Percentiles rank a stretch among this genome's conserved stretches.
Evolutionary conservation across 2,329 filamentous ascomycete genomes (phyloP).

Genomic region (Epichloe aotearoae): DNA sequence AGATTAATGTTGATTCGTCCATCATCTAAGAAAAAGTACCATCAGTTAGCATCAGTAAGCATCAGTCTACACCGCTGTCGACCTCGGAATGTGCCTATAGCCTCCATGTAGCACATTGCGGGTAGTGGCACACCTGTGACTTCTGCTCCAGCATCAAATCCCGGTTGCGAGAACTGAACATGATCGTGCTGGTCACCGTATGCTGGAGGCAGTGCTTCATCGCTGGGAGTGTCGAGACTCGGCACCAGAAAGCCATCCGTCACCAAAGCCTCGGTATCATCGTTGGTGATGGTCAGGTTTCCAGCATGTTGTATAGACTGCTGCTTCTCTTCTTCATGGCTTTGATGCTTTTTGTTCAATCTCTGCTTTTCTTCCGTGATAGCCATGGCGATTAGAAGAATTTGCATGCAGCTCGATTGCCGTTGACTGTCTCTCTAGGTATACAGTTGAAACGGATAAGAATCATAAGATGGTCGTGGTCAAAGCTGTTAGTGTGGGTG

Average conservation of each 20-base stretch:
- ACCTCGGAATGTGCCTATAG: not conserved
- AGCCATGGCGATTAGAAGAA: conserved; percentile 11
- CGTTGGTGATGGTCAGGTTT: not conserved
- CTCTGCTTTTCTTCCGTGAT: conserved; percentile 15
- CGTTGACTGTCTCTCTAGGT: not conserved
- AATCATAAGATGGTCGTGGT: too few relatives aligned
- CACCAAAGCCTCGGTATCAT: conserved; percentile 19
- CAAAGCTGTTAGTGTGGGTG: too few relatives aligned
- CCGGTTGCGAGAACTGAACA: conserved; percentile 46
- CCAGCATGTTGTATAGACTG: conserved; percentile 1
- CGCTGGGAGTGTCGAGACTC: conserved; percentile 26
- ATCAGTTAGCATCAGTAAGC: not conserved
- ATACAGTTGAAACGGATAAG: too few relatives aligned
- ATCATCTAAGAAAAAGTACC: conserved; percentile 37
- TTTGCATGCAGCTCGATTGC: not conserved
- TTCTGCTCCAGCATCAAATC: conserved; percentile 48
- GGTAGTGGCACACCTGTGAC: conserved; percentile 32
- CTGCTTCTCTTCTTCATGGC: not conserved
- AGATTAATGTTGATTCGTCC: conserved; percentile 72
- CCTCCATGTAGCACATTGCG: not conserved
- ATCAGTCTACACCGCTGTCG: too few relatives aligned
- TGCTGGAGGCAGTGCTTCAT: conserved; percentile 33
- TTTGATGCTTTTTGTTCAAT: conserved; percentile 7
- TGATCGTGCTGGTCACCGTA: conserved; percentile 46
- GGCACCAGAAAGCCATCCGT: conserved; percentile 28